A percentile compares a stretch with the other conserved stretches of the same genome.
Conservation (phyloP, 2,329 filamentous ascomycete genomes). For the Helotiales sp. region DNA sequence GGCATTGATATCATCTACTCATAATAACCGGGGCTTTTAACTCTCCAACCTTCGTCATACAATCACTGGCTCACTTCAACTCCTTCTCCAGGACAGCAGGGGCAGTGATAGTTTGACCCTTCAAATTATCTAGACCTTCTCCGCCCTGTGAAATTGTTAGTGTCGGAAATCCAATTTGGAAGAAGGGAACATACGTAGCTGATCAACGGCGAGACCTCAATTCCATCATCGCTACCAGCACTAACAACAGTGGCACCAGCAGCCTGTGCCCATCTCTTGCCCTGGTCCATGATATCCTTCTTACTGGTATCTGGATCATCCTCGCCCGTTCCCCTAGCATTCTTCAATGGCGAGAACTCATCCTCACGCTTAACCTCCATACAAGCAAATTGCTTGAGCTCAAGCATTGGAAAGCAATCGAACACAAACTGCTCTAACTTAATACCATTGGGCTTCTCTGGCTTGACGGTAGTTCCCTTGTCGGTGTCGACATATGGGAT, state of each 20-base stretch:
- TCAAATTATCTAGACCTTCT: conserved; percentile 64
- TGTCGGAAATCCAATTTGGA: conserved; percentile 41
- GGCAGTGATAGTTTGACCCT: conserved; percentile 57
- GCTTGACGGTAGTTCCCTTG: conserved; percentile 82
- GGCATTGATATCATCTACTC: conserved; percentile 20
- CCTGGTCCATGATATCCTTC: conserved; percentile 87
- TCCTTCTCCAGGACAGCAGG: conserved; percentile 58
- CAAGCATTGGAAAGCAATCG: conserved; percentile 91
- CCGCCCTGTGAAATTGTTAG: conserved; percentile 63
- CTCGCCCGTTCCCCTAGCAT: conserved; percentile 80
- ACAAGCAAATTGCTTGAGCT: conserved; percentile 88
- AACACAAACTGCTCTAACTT: conserved; percentile 99
- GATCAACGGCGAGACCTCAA: conserved; percentile 90
- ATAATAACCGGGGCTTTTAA: conserved; percentile 10
- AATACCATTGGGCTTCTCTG: conserved; percentile 94
- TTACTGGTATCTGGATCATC: conserved; percentile 95
- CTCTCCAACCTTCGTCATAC: background rate
- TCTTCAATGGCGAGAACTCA: conserved; percentile 98
- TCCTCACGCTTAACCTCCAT: conserved; percentile 97
- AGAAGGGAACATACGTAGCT: conserved; percentile 79
- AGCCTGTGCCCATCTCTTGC: conserved; percentile 80
- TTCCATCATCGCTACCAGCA: conserved; percentile 65
- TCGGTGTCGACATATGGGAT: conserved; percentile 83
- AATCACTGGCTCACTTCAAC: conserved; percentile 20
- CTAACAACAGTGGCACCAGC: conserved; percentile 78